Conservation (phyloP, 169 alveolate species). For the Cryptosporidium baileyi region DNA sequence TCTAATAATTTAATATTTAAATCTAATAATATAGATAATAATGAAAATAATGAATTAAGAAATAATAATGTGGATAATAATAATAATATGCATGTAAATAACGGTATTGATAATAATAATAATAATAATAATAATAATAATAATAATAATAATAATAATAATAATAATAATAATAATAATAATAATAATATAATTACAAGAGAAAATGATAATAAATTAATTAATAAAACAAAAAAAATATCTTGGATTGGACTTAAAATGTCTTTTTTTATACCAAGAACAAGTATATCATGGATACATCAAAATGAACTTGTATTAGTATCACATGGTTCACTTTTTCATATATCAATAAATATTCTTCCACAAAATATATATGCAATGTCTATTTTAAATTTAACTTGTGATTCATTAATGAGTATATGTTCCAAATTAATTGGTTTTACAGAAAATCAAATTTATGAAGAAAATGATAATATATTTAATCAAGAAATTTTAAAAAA, state of each 20-base stretch:
- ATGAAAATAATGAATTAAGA: not conserved
- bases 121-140: not conserved
- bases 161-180: not conserved
- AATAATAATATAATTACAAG: not conserved
- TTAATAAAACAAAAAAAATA: conserved; percentile 31
- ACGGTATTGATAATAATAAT: not conserved
- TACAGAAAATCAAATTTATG: not conserved
- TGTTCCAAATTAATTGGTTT: conserved; percentile 24
- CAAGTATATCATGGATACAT: conserved; percentile 77
- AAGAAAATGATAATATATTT: not conserved
- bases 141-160: not conserved
- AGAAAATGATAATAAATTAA: not conserved
- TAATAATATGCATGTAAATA: not conserved
- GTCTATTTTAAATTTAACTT: conserved; percentile 8
- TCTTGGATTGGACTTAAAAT: conserved; percentile 73
- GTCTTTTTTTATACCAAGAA: conserved; percentile 74
- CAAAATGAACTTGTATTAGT: conserved; percentile 74
- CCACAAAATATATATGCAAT: conserved; percentile 51
- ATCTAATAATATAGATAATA: not conserved
- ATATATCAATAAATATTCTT: not conserved
- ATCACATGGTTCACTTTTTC: conserved; percentile 51
- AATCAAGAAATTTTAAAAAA: not conserved
- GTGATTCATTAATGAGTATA: conserved; percentile 33
- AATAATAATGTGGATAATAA: not conserved
- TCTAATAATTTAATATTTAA: not conserved